phyloP scores from a whole-genome alignment of 148 eudicot species.

The Polygonum aviculare region DNA sequence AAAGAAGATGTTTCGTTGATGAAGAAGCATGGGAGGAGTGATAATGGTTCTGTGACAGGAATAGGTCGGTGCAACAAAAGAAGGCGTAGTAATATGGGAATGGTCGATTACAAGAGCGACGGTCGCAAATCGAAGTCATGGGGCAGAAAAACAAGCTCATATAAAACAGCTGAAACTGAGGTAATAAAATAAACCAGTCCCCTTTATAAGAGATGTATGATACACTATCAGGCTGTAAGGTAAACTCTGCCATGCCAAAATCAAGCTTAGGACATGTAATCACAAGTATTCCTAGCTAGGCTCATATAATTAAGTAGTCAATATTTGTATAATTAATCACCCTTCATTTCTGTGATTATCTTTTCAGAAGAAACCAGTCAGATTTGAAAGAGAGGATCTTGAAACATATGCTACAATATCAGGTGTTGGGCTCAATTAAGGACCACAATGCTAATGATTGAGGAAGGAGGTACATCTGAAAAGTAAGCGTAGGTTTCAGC shows the following conservation, averaged over 20 bases:
- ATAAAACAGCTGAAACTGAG: background rate
- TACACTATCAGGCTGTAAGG: background rate
- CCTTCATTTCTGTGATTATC: background rate
- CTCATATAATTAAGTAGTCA: background rate
- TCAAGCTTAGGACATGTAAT: background rate
- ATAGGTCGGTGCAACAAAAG: background rate
- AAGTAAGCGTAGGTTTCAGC: background rate
- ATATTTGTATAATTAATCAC: background rate
- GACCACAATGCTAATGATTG: conserved; percentile 10
- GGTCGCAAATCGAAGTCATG: background rate
- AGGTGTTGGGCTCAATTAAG: background rate
- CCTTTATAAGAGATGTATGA: background rate
- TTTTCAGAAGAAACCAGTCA: conserved; percentile 5
- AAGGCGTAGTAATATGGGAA: background rate
- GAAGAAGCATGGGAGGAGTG: background rate
- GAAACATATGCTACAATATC: background rate
- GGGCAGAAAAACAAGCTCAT: background rate
- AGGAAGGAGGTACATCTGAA: background rate
- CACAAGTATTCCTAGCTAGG: background rate
- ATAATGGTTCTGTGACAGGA: background rate
- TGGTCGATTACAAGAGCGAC: background rate
- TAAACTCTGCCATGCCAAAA: background rate
- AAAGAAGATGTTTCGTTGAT: background rate
- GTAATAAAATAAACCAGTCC: background rate
- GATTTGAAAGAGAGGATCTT: background rate